These are phyloP conservation scores for Calonectria pseudoreteaudii DNA, from an alignment of 2,329 filamentous ascomycete genomes.

Conservation along the genomic window DNA sequence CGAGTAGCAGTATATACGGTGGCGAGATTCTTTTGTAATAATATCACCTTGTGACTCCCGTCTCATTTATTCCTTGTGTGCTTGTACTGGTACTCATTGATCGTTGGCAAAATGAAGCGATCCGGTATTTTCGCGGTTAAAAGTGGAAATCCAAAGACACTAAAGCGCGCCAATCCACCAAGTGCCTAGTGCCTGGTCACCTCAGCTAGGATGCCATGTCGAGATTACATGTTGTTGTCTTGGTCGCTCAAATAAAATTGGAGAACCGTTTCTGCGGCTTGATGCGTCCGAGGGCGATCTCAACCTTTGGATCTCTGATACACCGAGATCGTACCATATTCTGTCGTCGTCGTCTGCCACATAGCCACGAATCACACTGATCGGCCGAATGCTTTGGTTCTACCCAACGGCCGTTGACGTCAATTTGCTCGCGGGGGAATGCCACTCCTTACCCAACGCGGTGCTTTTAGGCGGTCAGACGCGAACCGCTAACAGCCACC, in stretches of 20 bases:
- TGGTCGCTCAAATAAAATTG: not conserved
- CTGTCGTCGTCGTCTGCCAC: not conserved
- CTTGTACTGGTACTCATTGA: not conserved
- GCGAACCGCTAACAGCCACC: not conserved
- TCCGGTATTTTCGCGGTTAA: not conserved
- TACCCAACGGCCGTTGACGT: not conserved
- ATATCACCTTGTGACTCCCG: not conserved
- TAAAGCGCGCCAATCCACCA: not conserved
- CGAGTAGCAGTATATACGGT: not conserved
- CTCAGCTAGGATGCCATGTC: not conserved
- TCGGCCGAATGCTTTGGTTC: not conserved
- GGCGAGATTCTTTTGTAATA: not conserved
- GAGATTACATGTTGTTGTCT: not conserved
- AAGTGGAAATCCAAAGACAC: not conserved
- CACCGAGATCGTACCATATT: not conserved
- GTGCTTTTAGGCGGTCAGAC: not conserved
- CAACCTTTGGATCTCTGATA: not conserved
- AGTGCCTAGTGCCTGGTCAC: not conserved
- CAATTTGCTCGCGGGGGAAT: not conserved
- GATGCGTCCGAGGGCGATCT: not conserved
- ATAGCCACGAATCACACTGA: not conserved
- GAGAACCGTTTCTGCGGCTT: not conserved
- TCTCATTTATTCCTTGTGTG: not conserved
- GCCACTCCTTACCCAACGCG: not conserved
- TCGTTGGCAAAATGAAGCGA: not conserved